Conservation (phyloP, 179 eudicot species). For the Actinidia chinensis region DNA sequence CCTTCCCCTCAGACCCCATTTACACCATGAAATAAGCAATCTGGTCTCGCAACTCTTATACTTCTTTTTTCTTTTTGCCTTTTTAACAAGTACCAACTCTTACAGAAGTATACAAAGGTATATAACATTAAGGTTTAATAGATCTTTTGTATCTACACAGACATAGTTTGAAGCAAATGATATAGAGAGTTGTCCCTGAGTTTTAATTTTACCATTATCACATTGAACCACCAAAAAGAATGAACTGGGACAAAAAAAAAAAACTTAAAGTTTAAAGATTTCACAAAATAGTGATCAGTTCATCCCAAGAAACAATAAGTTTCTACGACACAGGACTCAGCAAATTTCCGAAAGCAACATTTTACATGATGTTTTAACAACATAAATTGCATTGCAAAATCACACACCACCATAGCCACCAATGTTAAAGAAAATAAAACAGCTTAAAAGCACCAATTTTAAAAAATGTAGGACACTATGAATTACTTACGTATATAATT, state of each 20-base stretch:
- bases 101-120: background rate
- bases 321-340: background rate
- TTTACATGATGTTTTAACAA: background rate
- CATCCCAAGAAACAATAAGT: background rate
- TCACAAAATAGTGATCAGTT: background rate
- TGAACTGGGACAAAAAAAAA: background rate
- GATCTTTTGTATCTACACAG: background rate
- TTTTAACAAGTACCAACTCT: background rate
- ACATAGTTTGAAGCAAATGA: background rate
- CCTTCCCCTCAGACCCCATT: background rate
- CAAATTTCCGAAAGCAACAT: background rate
- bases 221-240: background rate
- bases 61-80: too few relatives aligned
- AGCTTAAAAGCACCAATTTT: background rate
- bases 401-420: background rate
- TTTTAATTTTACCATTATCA: background rate
- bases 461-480: background rate
- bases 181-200: background rate
- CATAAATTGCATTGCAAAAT: background rate
- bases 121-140: background rate
- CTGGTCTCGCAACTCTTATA: too few relatives aligned
- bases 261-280: background rate
- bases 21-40: background rate
- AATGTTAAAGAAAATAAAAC: background rate
- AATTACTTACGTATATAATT: too few relatives aligned